These are phyloP conservation scores for Magnolia officinalis DNA, from an alignment of 164 flowering plant species.

Conservation along the genomic window DNA sequence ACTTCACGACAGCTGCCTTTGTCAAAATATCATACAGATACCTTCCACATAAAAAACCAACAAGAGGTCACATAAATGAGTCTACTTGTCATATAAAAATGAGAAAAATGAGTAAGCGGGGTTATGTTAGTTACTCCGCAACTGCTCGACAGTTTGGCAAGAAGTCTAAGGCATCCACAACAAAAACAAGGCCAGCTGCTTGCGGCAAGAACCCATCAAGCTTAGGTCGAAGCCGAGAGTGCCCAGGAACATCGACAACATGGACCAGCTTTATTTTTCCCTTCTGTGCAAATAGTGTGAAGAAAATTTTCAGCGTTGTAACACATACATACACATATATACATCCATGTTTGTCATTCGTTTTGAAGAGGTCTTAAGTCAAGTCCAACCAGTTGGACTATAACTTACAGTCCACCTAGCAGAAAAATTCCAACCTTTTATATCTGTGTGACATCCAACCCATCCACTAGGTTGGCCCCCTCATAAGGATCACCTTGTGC, in stretches of 20 bases:
- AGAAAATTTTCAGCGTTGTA: background rate
- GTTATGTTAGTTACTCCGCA: slow-evolving; percentile 58
- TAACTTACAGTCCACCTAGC: no score
- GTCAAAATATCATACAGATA: slow-evolving; percentile 91
- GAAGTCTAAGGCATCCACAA: slow-evolving; percentile 90
- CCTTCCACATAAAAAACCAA: slow-evolving; percentile 37
- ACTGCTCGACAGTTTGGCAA: slow-evolving; percentile 79
- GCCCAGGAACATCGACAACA: slow-evolving; percentile 93
- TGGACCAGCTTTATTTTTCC: slow-evolving; percentile 63
- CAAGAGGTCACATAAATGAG: background rate
- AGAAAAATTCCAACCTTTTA: no score
- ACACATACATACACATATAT: no score
- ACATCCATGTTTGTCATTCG: no score
- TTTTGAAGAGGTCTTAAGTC: no score
- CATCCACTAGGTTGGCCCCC: no score
- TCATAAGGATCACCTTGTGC: no score
- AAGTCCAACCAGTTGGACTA: no score
- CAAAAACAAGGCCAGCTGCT: slow-evolving; percentile 82
- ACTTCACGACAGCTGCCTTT: slow-evolving; percentile 70
- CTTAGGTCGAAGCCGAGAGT: slow-evolving; percentile 83
- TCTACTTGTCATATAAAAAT: background rate
- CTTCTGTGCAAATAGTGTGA: slow-evolving; percentile 21
- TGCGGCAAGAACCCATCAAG: slow-evolving; percentile 83
- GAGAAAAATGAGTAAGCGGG: background rate
- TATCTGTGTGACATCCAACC: no score